Evolutionary conservation across 371 early-diverging fungal genomes (phyloP).

Genomic region (Mucor irregularis): DNA sequence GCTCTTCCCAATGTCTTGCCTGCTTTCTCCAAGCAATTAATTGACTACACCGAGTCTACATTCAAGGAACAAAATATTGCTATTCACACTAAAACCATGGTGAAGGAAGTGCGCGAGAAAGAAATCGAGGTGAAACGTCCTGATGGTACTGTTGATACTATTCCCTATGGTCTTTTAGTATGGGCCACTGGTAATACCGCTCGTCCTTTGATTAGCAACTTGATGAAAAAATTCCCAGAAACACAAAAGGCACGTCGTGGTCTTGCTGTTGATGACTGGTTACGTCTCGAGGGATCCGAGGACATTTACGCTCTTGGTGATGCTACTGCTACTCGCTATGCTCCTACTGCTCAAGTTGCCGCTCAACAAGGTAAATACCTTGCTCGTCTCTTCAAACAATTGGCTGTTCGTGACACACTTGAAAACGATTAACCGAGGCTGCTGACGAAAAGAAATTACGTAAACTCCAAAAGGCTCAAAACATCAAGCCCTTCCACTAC

Average conservation of each 20-base stretch:
- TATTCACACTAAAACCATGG: constrained; percentile 85
- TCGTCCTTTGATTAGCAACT: constrained; percentile 72
- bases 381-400: constrained; percentile 65
- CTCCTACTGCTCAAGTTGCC: constrained; percentile 96
- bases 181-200: constrained; percentile 97
- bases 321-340: constrained; percentile 80
- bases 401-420: constrained; percentile 51
- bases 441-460: constrained; percentile 43
- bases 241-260: constrained; percentile 82
- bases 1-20: constrained; percentile 87
- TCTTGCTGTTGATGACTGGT: constrained; percentile 80
- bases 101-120: constrained; percentile 85
- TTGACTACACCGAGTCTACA: constrained; percentile 87
- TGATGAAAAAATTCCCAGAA: constrained; percentile 71
- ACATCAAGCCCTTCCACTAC: constrained; percentile 76
- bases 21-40: constrained; percentile 86
- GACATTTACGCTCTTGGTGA: constrained; percentile 90
- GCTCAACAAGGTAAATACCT: constrained; percentile 88
- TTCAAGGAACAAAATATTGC: constrained; percentile 86
- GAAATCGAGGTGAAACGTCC: constrained; percentile 68
- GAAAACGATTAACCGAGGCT: constrained; percentile 25
- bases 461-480: constrained; percentile 37
- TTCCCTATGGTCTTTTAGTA: constrained; percentile 88
- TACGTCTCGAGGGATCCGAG: constrained; percentile 73
- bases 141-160: constrained; percentile 62